A percentile compares a stretch with the other conserved stretches of the same genome.
Conservation (phyloP, 2,329 filamentous ascomycete genomes). For the Dactylellina leptospora region DNA sequence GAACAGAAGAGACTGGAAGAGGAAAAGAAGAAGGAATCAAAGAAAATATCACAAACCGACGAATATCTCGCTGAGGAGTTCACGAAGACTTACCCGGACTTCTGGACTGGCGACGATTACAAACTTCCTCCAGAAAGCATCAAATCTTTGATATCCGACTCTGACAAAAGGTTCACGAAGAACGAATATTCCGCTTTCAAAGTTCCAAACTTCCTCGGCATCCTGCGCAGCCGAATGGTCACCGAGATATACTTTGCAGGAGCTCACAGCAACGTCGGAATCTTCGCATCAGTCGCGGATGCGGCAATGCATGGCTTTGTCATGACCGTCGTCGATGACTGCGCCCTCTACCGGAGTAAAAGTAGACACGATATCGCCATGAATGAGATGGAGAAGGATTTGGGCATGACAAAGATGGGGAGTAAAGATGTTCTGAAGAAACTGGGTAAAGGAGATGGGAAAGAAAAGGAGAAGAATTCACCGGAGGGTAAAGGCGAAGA, state of each 20-base stretch:
- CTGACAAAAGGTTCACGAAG: conserved; percentile 64
- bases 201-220: conserved; percentile 72
- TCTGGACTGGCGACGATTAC: conserved; percentile 23
- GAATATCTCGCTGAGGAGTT: conserved; percentile 50
- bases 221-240: conserved; percentile 61
- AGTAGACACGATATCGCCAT: conserved; percentile 75
- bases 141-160: conserved; percentile 19
- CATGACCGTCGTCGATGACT: conserved; percentile 89
- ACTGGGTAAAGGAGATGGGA: conserved; percentile 27
- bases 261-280: conserved; percentile 82
- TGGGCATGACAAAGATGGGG: conserved; percentile 64
- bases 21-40: background rate
- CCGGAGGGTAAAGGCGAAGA: conserved; percentile 34
- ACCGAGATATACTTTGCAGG: conserved; percentile 88
- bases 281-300: conserved; percentile 90
- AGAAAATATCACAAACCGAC: conserved; percentile 34
- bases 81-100: conserved; percentile 20
- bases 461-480: background rate
- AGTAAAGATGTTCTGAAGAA: conserved; percentile 54
- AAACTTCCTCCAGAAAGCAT: conserved; percentile 3
- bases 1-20: no score
- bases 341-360: conserved; percentile 79
- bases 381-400: conserved; percentile 74
- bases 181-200: conserved; percentile 88
- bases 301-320: conserved; percentile 85